Base-by-base conservation (phyloP, 2,329 filamentous ascomycete species). In the Penicillium sp. region DNA sequence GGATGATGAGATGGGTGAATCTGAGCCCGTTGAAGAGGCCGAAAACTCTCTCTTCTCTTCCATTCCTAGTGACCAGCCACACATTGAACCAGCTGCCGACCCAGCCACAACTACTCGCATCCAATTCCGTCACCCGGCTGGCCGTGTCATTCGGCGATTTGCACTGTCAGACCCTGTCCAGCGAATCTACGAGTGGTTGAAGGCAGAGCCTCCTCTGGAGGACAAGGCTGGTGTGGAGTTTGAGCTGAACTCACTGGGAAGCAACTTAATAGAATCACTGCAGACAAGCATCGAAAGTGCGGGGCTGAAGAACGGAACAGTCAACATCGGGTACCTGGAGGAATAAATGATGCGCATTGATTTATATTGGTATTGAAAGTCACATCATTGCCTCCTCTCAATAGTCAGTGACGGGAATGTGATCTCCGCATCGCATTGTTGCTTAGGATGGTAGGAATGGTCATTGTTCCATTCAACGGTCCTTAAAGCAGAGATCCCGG, bases 141-240 rank as follows among this genome's bases (percentile, higher is more conserved):
- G 92, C 1, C 87, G 93, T 19, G 84, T 96, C 10, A 93, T 99
- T 57, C 88, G 92, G 29, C 86, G 91, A n/a, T 99, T 99, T 75
- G 79, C 81, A 10, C 75, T 93, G 3, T 75, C 84, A 14, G 95
- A 99, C 56, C 80, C 84, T 1, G 92, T 99, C 13, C 84, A 86
- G 54, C 86, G 90, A 13, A 87, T 99, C 46, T 99, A 93, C 74
- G 95, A 99, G 77, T 99, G 93, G 91, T 86, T 99, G 63, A 99
- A 98, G 78, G 89, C 93, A 0, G 70, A 75, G 2, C 86, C 89
- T 58, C 90, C 92, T 1, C 75, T 96, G 48, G 89, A 93, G 63
- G 91, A 89, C 66, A 93, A 91, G 74, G 84, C 85, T 29, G 90
- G 89, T 0, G 75, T 89, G 13, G 84, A 86, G 60, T 99, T 99